Evolutionary conservation across 2,329 filamentous ascomycete genomes (phyloP).

Genomic region (Diatrype stigma): DNA sequence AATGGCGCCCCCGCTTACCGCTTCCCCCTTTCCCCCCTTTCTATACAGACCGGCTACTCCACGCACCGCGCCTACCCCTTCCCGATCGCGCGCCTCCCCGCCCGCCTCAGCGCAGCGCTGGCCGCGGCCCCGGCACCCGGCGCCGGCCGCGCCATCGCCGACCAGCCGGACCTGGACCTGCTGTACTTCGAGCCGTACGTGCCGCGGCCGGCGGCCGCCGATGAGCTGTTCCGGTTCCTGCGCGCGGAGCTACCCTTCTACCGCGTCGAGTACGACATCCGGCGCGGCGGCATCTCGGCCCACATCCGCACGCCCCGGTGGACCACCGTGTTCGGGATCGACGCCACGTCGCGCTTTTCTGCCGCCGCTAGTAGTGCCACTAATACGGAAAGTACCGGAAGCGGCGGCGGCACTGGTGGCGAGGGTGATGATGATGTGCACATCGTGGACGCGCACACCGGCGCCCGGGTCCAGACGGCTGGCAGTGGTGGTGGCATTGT

Average conservation of each 20-base stretch:
- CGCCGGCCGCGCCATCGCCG: conserved; percentile 53
- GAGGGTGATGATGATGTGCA: conserved; percentile 20
- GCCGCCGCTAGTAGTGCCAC: no score
- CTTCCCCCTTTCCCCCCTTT: no score
- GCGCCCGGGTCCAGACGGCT: conserved; percentile 28
- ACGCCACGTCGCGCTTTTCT: conserved; percentile 59
- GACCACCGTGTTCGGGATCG: conserved; percentile 55
- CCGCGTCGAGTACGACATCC: conserved; percentile 69
- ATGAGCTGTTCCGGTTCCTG: conserved; percentile 68
- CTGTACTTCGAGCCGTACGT: conserved; percentile 74
- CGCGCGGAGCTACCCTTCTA: conserved; percentile 71
- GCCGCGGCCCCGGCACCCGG: conserved; percentile 42
- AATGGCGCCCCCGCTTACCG: no score
- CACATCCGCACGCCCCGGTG: conserved; percentile 58
- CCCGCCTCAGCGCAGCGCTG: conserved; percentile 34
- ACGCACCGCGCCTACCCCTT: conserved; percentile 46
- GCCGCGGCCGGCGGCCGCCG: conserved; percentile 47
- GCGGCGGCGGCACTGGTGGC: no score
- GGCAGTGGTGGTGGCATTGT: conserved; percentile 37
- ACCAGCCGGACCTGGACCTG: conserved; percentile 68
- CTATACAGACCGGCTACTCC: conserved; percentile 28
- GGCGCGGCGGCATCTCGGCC: conserved; percentile 58
- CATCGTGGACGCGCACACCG: conserved; percentile 40
- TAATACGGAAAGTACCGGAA: no score
- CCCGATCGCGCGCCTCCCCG: conserved; percentile 41